These are phyloP conservation scores for Neurospora sp. DNA, from an alignment of 495 filamentous ascomycete species.

Conservation along the genomic window DNA sequence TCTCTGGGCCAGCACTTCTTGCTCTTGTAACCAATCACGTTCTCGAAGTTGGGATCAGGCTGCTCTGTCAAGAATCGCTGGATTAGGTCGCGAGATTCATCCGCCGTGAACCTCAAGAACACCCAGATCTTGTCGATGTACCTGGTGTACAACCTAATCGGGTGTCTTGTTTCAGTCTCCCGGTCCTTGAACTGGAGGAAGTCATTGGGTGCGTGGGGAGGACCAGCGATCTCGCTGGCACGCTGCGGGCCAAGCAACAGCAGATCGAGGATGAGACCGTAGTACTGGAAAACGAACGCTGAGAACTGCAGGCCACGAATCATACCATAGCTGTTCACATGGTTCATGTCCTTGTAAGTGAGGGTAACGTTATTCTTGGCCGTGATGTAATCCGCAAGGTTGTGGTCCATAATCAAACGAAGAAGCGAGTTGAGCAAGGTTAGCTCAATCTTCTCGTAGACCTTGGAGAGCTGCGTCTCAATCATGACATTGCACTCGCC, in stretches of 20 bases:
- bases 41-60: conserved; percentile 98
- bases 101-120: conserved; percentile 84
- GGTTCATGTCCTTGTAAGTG: conserved; percentile 99
- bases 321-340: conserved; percentile 97
- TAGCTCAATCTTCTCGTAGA: conserved; percentile 99
- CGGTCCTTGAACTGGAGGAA: conserved; percentile 95
- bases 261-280: conserved; percentile 90
- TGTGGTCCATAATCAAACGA: conserved; percentile 98
- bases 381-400: conserved; percentile 97
- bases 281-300: conserved; percentile 98
- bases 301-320: conserved; percentile 97
- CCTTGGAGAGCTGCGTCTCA: conserved; percentile 94
- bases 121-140: conserved; percentile 99
- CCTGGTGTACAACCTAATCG: conserved; percentile 90
- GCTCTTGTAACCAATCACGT: conserved; percentile 97
- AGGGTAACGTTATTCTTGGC: conserved; percentile 99
- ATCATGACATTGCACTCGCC: conserved; percentile 99
- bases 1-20: conserved; percentile 99
- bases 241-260: conserved; percentile 87
- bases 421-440: conserved; percentile 89
- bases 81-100: conserved; percentile 92
- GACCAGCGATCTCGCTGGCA: conserved; percentile 92
- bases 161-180: conserved; percentile 82
- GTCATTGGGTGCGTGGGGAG: conserved; percentile 93
- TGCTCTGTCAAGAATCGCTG: conserved; percentile 97